phyloP scores from a whole-genome alignment of 768 basidiomycete genomes.

The Rhodotorula toruloides region DNA sequence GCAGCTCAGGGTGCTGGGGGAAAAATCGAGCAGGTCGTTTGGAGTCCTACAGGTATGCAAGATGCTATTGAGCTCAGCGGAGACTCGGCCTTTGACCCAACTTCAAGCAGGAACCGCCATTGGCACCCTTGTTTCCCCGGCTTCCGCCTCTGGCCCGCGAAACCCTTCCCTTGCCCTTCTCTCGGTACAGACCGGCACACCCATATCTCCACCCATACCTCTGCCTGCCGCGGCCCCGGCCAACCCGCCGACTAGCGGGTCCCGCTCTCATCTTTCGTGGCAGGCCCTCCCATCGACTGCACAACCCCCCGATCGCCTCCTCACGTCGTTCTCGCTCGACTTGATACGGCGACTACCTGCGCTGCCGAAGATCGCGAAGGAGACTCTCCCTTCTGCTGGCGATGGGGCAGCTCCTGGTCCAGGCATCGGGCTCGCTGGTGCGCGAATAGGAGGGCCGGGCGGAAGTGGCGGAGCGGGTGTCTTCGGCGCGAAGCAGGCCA shows the following conservation, averaged over 20 bases:
- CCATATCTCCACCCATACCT: conserved; percentile 9
- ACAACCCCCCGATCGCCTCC: too few relatives aligned
- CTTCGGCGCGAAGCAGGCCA: conserved; percentile 37
- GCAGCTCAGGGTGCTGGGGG: not conserved
- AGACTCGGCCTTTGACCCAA: not conserved
- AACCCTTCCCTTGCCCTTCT: conserved; percentile 19
- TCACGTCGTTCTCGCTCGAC: not conserved
- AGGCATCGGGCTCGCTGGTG: not conserved
- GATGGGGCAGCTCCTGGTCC: not conserved
- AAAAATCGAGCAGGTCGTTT: not conserved
- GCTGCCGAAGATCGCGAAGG: conserved; percentile 24
- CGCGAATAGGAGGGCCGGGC: not conserved
- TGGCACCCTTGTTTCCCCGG: conserved; percentile 14
- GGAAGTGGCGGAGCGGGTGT: conserved; percentile 16
- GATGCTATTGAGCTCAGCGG: not conserved
- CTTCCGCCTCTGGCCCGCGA: not conserved
- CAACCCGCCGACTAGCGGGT: not conserved
- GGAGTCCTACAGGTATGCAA: not conserved
- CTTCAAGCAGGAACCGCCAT: conserved; percentile 10
- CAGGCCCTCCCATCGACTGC: conserved; percentile 2
- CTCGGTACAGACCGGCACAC: conserved; percentile 21
- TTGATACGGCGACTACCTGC: conserved; percentile 20
- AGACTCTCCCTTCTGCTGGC: not conserved
- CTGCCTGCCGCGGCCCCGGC: conserved; percentile 4
- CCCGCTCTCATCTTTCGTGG: conserved; percentile 24